Evolutionary conservation across 768 basidiomycete genomes (phyloP), one percentile per base, ranked within the genome.

Genomic region (Tremella yokohamensis): DNA sequence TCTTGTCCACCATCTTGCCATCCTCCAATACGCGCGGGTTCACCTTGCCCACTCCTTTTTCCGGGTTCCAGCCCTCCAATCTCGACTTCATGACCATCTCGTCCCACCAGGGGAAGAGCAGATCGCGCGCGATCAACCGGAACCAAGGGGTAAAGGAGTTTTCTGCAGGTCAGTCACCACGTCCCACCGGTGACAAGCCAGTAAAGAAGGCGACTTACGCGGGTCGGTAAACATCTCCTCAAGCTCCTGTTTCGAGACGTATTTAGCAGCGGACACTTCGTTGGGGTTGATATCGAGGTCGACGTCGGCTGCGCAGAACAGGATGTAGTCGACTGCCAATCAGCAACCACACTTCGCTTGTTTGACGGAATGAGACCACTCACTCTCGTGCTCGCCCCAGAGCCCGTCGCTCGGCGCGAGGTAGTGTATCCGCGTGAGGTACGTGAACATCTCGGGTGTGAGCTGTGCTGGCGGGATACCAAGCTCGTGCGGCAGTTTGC

Each of bases 321-420:
- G 80, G 68, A 99, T 98, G 76, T 98, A 98, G 77, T 99, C 96
- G 61, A 99, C 96, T 99, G 66, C 3, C 44, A 20, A 22, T 29
- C 18, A 15, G 15, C 37, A 38, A 3, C 25, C 29, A 19, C 9
- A 11, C 24, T 16, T 24, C 4, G 12, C 13, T 11, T 38, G n/a
- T 6, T 11, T 34, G 2, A 24, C 49, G 40, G 24, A n/a, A 49
- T n/a, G 16, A 45, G 8, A 44, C 12, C 20, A 68, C 78, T 65
- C 73, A 91, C 94, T 85, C 85, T 99, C 96, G 67, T 99, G 96
- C 76, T 99, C 96, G 44, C 96, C 96, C 96, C 96, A 98, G 70
- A 87, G 79, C 2, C 88, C 92, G 75, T 88, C 77, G 9, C 89
- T 90, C 2, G 96, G 92, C 0, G 96, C 96, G 45, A 98, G 84